phyloP scores from a whole-genome alignment of 1,139 yeast species.

The Yarrowia galli region DNA sequence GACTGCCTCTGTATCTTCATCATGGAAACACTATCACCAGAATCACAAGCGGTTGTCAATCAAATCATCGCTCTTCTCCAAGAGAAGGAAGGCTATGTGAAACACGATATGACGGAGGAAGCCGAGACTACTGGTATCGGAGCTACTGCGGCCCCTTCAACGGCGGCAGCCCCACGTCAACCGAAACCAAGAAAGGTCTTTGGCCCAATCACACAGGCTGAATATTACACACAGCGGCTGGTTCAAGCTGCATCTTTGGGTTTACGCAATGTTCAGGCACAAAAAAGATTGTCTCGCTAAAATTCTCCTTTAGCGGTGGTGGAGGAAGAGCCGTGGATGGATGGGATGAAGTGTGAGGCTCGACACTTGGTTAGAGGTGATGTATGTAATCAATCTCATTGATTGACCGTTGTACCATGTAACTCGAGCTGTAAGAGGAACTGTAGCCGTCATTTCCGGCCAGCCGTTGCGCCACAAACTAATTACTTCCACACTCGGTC shows the following conservation, averaged over 20 bases:
- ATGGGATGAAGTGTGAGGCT: not conserved
- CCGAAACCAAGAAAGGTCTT: not conserved
- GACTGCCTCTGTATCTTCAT: not conserved
- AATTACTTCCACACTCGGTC: not conserved
- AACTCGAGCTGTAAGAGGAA: too few species aligned
- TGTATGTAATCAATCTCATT: too few species aligned
- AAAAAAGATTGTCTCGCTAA: constrained; percentile 31
- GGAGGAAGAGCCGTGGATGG: constrained; percentile 14
- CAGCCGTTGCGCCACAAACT: too few species aligned
- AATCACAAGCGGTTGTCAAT: not conserved
- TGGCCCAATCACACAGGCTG: constrained; percentile 36
- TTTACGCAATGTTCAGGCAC: constrained; percentile 29
- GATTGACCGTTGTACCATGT: too few species aligned
- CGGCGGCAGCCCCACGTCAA: not conserved
- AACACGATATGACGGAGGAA: not conserved
- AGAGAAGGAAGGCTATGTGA: constrained; percentile 14
- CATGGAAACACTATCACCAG: constrained; percentile 11
- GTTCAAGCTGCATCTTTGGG: constrained; percentile 25
- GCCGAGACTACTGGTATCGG: not conserved
- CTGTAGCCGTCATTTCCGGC: too few species aligned
- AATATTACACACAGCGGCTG: constrained; percentile 33
- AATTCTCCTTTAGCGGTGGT: constrained; percentile 16
- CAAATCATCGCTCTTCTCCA: constrained; percentile 13
- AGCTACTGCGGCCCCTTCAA: too few species aligned
- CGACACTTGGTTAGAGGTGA: too few species aligned